Evolutionary conservation across 2,329 filamentous ascomycete species (phyloP).

Genomic region (Exophiala dermatitidis): DNA sequence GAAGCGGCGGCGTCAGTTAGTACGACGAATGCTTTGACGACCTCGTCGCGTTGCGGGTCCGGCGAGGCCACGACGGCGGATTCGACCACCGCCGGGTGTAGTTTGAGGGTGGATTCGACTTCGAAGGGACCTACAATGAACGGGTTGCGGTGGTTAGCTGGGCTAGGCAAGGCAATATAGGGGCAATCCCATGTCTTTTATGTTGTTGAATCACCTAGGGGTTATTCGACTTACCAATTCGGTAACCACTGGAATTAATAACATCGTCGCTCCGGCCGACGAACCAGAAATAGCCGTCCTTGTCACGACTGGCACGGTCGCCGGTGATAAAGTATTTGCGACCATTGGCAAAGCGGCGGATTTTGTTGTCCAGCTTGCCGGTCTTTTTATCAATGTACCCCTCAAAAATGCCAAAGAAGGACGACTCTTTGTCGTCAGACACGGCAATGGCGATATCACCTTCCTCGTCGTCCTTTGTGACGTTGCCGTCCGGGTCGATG

Average conservation of each 20-base stretch:
- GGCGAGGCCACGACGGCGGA: conserved; percentile 38
- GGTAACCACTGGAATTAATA: conserved; percentile 38
- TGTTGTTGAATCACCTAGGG: neutral
- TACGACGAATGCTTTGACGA: conserved; percentile 39
- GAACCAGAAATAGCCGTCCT: conserved; percentile 35
- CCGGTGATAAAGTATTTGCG: conserved; percentile 35
- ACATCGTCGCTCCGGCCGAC: conserved; percentile 35
- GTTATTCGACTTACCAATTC: conserved; percentile 27
- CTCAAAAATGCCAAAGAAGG: conserved; percentile 25
- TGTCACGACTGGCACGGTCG: conserved; percentile 32
- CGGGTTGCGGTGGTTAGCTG: neutral
- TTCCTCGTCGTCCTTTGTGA: conserved; percentile 29
- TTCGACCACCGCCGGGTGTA: conserved; percentile 36
- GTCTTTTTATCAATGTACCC: conserved; percentile 23
- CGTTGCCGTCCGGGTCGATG: conserved; percentile 31
- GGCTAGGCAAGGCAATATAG: too few relatives aligned
- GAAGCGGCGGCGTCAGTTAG: conserved; percentile 23
- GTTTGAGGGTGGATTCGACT: conserved; percentile 38
- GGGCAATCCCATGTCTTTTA: too few relatives aligned
- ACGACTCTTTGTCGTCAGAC: neutral
- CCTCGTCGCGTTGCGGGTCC: conserved; percentile 34
- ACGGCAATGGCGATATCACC: conserved; percentile 35
- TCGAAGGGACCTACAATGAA: conserved; percentile 34
- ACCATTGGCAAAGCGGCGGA: conserved; percentile 15
- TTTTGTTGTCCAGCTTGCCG: conserved; percentile 18